phyloP scores from a whole-genome alignment of 345 rosid species.

The Salix dunnii region DNA sequence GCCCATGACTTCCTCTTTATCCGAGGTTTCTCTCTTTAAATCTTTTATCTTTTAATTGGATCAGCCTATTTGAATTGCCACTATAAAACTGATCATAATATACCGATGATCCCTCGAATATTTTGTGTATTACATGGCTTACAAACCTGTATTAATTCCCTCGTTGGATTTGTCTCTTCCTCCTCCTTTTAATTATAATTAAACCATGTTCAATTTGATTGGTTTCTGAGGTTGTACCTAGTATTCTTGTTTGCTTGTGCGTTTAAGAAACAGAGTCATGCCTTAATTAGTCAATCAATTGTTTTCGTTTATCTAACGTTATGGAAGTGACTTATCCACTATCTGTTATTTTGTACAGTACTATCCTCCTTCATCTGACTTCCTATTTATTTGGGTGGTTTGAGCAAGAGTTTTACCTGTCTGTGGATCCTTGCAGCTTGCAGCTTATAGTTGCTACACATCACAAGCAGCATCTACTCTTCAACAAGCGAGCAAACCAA shows the following conservation, averaged over 20 bases:
- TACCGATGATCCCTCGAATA: neutral
- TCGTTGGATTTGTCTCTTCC: too few relatives aligned
- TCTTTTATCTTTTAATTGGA: neutral
- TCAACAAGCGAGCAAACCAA: conserved; percentile 20
- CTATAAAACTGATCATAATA: too few relatives aligned
- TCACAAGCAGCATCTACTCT: conserved; percentile 35
- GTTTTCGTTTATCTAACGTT: too few relatives aligned
- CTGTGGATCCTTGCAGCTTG: conserved; percentile 24
- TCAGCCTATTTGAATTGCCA: neutral
- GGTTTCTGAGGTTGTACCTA: too few relatives aligned
- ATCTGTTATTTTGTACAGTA: neutral
- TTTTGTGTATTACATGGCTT: too few relatives aligned
- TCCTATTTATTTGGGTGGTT: neutral
- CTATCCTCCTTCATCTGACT: neutral
- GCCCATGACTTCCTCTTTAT: conserved; percentile 15
- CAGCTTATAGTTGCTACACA: conserved; percentile 22
- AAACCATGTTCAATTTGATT: too few relatives aligned
- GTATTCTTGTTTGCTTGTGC: too few relatives aligned
- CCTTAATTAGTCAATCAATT: too few relatives aligned
- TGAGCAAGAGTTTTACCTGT: neutral
- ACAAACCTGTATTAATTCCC: too few relatives aligned
- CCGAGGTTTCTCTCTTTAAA: conserved; percentile 19
- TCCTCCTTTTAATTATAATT: too few relatives aligned
- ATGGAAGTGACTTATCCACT: too few relatives aligned
- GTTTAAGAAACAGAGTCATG: too few relatives aligned